Percentiles rank a stretch among this genome's conserved stretches.
Evolutionary conservation across 2,329 filamentous ascomycete species (phyloP).

Genomic region (Ambrosiella xylebori): DNA sequence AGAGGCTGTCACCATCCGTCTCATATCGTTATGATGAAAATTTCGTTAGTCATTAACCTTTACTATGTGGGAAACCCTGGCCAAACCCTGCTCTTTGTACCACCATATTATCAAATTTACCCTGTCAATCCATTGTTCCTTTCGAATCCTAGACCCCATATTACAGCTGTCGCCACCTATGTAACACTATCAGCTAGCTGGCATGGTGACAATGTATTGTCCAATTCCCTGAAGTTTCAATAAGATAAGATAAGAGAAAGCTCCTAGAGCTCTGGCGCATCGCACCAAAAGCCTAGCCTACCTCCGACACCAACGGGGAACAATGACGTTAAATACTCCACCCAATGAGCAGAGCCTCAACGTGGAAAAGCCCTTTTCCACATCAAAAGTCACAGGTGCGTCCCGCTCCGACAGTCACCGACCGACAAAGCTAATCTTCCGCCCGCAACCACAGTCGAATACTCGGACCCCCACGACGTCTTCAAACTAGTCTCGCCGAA

Average conservation of each 20-base stretch:
- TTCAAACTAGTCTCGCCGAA: slow-evolving; percentile 69
- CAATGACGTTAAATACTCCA: too few species aligned
- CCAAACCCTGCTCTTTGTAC: too few species aligned
- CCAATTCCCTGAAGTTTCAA: background rate
- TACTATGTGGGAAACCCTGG: too few species aligned
- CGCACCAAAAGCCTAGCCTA: background rate
- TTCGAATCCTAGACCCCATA: background rate
- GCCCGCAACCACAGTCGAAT: slow-evolving; percentile 51
- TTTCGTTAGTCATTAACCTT: too few species aligned
- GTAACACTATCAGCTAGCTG: background rate
- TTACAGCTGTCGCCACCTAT: background rate
- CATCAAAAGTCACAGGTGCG: slow-evolving; percentile 61
- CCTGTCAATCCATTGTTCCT: too few species aligned
- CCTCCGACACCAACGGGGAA: too few species aligned
- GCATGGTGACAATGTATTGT: background rate
- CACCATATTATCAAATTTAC: too few species aligned
- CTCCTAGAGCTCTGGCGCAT: background rate
- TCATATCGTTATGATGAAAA: too few species aligned
- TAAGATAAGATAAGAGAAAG: background rate
- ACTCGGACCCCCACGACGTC: slow-evolving; percentile 80
- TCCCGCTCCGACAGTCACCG: background rate
- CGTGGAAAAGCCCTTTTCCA: slow-evolving; percentile 44
- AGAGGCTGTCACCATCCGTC: too few species aligned
- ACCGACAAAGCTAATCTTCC: background rate
- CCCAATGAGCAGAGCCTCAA: too few species aligned